These are phyloP conservation scores for Colletotrichum sp. DNA, from an alignment of 2,329 filamentous ascomycete species.

Conservation along the genomic window DNA sequence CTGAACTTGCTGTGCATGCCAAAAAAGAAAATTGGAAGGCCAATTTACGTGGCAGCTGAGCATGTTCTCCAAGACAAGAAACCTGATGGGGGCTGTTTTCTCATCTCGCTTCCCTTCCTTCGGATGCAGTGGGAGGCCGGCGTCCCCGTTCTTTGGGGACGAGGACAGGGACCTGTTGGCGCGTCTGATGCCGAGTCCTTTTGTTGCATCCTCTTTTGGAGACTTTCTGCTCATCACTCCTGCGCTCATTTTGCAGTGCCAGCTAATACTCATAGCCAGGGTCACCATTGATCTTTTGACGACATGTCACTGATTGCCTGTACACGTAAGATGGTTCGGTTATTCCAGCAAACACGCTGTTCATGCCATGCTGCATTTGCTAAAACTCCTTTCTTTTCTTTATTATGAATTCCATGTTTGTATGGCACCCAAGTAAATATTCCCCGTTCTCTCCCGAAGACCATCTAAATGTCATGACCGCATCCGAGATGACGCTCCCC, in stretches of 20 bases:
- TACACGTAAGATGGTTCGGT: background rate
- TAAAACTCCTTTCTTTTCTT: background rate
- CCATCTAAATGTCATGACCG: slow-evolving; percentile 30
- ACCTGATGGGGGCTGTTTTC: background rate
- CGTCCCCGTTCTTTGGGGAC: background rate
- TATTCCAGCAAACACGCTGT: accelerated
- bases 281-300: background rate
- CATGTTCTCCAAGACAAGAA: background rate
- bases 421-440: background rate
- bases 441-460: background rate
- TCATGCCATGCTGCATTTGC: background rate
- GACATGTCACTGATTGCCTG: background rate
- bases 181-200: background rate
- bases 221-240: background rate
- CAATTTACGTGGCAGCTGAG: background rate
- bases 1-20: background rate
- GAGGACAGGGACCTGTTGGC: background rate
- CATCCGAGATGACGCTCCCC: slow-evolving; percentile 40
- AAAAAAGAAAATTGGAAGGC: background rate
- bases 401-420: background rate
- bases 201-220: background rate
- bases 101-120: background rate
- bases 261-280: background rate
- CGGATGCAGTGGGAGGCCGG: background rate
- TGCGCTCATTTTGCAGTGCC: background rate